phyloP scores from a whole-genome alignment of 208 protist genomes.

The Leishmania amazonensis region DNA sequence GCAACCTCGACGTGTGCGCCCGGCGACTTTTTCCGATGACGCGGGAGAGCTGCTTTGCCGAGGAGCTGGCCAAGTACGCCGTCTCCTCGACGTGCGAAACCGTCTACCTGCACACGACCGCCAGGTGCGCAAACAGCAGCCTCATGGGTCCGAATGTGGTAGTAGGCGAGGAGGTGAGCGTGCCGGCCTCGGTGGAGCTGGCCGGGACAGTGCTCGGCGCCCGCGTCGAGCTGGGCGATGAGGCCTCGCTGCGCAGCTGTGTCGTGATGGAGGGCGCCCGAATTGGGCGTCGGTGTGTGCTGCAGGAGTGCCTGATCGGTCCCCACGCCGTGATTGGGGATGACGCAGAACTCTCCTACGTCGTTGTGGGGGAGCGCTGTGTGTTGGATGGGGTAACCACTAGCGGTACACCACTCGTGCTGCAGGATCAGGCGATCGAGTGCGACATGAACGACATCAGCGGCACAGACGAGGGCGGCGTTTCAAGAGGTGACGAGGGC shows the following conservation, averaged over 20 bases:
- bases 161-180: constrained; percentile 60
- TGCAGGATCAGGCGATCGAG: constrained; percentile 27
- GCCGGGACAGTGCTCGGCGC: constrained; percentile 58
- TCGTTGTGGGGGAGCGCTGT: constrained; percentile 59
- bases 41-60: constrained; percentile 83
- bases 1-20: constrained; percentile 76
- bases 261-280: constrained; percentile 69
- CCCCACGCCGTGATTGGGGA: constrained; percentile 43
- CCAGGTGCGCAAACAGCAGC: constrained; percentile 28
- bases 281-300: constrained; percentile 54
- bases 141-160: constrained; percentile 59
- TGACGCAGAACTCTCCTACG: constrained; percentile 52
- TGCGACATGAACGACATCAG: constrained; percentile 11
- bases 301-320: constrained; percentile 70
- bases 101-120: constrained; percentile 74
- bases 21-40: constrained; percentile 82
- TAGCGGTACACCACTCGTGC: constrained; percentile 15
- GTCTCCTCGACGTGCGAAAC: constrained; percentile 66
- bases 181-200: constrained; percentile 53
- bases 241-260: constrained; percentile 51
- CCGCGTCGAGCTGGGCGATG: constrained; percentile 61
- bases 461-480: neutral
- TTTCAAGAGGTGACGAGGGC: neutral
- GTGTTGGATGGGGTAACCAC: constrained; percentile 28
- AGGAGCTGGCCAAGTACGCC: constrained; percentile 65